phyloP scores from a whole-genome alignment of 257 asterid genomes.

The Solanum chaucha region DNA sequence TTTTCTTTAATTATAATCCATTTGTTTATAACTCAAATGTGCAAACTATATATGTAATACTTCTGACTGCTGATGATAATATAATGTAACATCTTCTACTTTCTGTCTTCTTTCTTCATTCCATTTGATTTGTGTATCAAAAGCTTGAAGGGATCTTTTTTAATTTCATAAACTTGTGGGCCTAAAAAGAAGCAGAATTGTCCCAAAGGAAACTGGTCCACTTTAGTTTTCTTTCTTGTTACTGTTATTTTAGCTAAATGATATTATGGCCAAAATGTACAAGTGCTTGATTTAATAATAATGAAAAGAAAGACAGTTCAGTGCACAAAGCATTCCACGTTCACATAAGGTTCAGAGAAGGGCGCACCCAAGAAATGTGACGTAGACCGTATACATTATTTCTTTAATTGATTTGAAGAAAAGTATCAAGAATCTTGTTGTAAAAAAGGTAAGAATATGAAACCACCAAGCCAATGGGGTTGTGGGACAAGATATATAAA shows the following conservation, averaged over 20 bases:
- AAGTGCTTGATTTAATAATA: not conserved
- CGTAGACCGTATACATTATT: not conserved
- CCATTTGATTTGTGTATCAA: not conserved
- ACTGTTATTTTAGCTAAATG: not conserved
- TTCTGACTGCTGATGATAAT: not conserved
- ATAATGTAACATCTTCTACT: not conserved
- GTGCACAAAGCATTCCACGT: not conserved
- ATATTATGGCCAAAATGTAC: not conserved
- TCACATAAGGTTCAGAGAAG: not conserved
- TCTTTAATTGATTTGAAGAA: not conserved
- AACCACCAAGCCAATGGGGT: not conserved
- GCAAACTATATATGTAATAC: not conserved
- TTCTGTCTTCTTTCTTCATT: not conserved
- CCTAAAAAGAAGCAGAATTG: not conserved
- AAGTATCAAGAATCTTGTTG: conserved; percentile 14
- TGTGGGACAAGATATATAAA: not conserved
- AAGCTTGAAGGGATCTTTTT: conserved; percentile 2
- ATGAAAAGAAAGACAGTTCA: not conserved
- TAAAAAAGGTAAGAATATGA: not conserved
- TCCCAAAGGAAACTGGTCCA: not conserved
- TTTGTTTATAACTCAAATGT: not conserved
- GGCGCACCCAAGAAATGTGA: not conserved
- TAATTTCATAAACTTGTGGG: not conserved
- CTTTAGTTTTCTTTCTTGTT: not conserved
- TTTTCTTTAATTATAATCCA: not conserved